Evolutionary conservation across 805 yeast genomes (phyloP), one percentile per base, ranked within the genome.

Genomic region (Myxozyma vanderwaltii): DNA sequence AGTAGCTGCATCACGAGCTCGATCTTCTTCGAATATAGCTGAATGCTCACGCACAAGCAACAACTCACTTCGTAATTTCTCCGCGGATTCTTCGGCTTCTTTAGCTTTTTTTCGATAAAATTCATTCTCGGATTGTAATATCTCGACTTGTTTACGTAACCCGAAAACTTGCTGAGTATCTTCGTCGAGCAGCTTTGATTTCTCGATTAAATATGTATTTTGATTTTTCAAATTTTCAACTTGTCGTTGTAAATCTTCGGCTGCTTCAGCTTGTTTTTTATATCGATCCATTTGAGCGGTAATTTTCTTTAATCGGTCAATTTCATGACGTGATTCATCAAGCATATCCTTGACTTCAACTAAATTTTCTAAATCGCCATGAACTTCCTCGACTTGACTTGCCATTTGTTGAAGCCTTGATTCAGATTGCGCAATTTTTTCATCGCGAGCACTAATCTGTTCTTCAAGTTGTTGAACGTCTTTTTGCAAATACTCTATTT

Each of bases 151-250:
- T 38, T 56, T 54, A 5, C 64, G 59, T 31, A 61, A 44, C 3
- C 65, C 63, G 27, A 58, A 61, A 10, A 61, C 57, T 33, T 61
- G 56, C 24, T 59, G 63, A 7, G 59, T 54, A 39, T 61, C 65
- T 44, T 61, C 63, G 29, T 61, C 63, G 4, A 61, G 47, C 29
- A 58, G 49, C 45, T 59, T 58, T 19, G 63, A 54, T 43, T 61
- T 61, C 36, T 61, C 65, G 10, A 49, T 38, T n/a, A 61, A 39
- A 43, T 61, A 61, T 5, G 64, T 56, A 43, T 59, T 61, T 47
- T 61, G 64, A 36, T 58, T 50, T 7, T 48, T 50, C 35, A 47
- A 45, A 29, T 36, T 54, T 12, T 50, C 44, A 7, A 61, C 29
- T 26, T 58, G 64, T 27, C 50, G 38, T 26, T 48, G 46, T 21